Evolutionary conservation across 345 rosid genomes (phyloP).

Genomic region (Cardamine resedifolia): DNA sequence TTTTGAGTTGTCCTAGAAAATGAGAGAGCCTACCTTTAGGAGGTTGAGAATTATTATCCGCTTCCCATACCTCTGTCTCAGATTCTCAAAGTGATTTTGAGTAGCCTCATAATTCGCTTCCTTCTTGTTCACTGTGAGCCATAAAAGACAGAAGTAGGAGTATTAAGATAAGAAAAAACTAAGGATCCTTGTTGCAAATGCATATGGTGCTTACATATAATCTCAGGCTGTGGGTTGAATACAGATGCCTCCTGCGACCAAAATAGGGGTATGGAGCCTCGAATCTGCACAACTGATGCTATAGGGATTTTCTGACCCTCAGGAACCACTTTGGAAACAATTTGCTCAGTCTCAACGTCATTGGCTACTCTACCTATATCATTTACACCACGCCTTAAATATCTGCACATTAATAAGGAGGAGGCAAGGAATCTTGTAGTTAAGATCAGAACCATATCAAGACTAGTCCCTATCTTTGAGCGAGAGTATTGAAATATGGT

Average conservation of each 20-base stretch:
- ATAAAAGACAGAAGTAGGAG: constrained; percentile 28
- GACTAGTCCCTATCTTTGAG: not conserved
- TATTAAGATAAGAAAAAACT: not conserved
- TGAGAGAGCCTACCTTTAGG: constrained; percentile 59
- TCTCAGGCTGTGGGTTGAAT: constrained; percentile 76
- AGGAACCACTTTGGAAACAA: constrained; percentile 71
- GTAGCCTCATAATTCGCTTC: constrained; percentile 73
- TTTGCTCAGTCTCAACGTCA: constrained; percentile 97
- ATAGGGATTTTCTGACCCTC: constrained; percentile 57
- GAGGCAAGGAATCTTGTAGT: not conserved
- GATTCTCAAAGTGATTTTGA: constrained; percentile 75
- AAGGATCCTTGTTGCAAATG: not conserved
- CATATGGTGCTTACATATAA: constrained; percentile 54
- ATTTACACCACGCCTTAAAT: constrained; percentile 88
- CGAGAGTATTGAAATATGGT: constrained; percentile 5
- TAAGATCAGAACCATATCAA: constrained; percentile 4
- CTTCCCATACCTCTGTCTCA: constrained; percentile 76
- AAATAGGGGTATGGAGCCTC: constrained; percentile 93
- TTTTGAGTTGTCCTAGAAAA: not conserved
- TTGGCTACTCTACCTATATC: constrained; percentile 90
- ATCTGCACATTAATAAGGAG: constrained; percentile 46
- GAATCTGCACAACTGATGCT: constrained; percentile 82
- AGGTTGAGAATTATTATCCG: constrained; percentile 76
- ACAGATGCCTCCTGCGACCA: constrained; percentile 93
- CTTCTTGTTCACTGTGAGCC: constrained; percentile 61